Evolutionary conservation across 768 basidiomycete genomes (phyloP).

Genomic region (Cystobasidium ongulense): DNA sequence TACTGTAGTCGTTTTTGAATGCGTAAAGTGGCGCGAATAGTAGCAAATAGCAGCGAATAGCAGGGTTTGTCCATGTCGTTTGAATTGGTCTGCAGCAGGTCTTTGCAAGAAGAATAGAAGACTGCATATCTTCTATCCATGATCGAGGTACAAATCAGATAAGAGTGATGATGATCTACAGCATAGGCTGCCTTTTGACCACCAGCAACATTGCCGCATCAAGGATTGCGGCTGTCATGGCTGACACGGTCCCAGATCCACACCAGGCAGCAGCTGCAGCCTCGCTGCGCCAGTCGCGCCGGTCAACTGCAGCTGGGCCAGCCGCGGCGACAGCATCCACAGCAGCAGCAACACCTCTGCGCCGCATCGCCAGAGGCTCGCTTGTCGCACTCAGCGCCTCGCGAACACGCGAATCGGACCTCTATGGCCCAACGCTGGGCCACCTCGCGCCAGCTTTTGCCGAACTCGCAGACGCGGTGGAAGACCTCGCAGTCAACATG

Average conservation of each 20-base stretch:
- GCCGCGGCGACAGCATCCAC: neutral
- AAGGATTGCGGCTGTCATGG: neutral
- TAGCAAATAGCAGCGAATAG: too few relatives aligned
- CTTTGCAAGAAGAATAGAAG: too few relatives aligned
- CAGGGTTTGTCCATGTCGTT: too few relatives aligned
- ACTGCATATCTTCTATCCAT: too few relatives aligned
- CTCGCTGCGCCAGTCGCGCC: neutral
- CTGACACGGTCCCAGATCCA: too few relatives aligned
- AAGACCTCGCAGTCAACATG: constrained; percentile 35
- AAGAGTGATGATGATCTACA: too few relatives aligned
- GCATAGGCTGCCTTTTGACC: too few relatives aligned
- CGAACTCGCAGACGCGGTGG: constrained; percentile 35
- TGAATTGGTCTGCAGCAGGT: too few relatives aligned
- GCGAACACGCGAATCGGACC: neutral
- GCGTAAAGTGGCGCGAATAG: too few relatives aligned
- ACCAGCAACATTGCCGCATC: too few relatives aligned
- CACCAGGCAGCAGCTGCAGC: neutral
- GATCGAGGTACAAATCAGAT: too few relatives aligned
- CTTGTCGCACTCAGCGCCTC: constrained; percentile 21
- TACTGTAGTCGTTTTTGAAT: too few relatives aligned
- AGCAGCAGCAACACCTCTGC: constrained; percentile 25
- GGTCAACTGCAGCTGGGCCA: neutral
- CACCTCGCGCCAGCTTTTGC: constrained; percentile 35
- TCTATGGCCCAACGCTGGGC: constrained; percentile 14
- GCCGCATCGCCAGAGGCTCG: constrained; percentile 30